phyloP scores from a whole-genome alignment of 1,284 basidiomycete species.

The Tylopilus sp. region DNA sequence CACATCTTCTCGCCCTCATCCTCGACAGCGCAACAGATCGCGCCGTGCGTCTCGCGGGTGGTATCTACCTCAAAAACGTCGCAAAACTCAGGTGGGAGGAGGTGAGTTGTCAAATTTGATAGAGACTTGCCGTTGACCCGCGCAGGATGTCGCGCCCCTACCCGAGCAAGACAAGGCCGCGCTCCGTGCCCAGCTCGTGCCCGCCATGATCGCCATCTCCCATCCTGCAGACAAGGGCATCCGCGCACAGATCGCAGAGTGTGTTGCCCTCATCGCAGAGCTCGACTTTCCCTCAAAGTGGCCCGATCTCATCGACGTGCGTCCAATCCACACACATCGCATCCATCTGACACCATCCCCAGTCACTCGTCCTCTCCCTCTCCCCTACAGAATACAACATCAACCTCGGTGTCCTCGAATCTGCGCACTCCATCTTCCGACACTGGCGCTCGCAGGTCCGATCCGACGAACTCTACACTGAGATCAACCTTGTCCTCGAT shows the following conservation, averaged over 20 bases:
- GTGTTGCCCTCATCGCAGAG: slow-evolving; percentile 82
- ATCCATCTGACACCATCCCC: slow-evolving; percentile 16
- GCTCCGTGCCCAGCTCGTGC: slow-evolving; percentile 69
- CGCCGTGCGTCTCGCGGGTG: slow-evolving; percentile 73
- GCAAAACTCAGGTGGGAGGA: slow-evolving; percentile 84
- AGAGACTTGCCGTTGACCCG: slow-evolving; percentile 2
- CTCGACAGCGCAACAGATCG: slow-evolving; percentile 66
- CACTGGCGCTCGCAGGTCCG: slow-evolving; percentile 91
- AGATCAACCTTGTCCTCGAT: slow-evolving; percentile 89
- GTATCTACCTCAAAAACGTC: slow-evolving; percentile 87
- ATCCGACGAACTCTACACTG: slow-evolving; percentile 82
- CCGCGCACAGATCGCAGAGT: slow-evolving; percentile 84
- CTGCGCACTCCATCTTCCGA: slow-evolving; percentile 93
- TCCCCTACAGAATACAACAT: slow-evolving; percentile 77
- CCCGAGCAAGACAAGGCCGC: slow-evolving; percentile 63
- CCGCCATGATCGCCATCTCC: slow-evolving; percentile 79
- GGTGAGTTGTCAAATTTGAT: slow-evolving; percentile 43
- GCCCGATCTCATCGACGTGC: slow-evolving; percentile 81
- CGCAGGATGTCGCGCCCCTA: slow-evolving; percentile 61
- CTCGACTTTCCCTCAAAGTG: slow-evolving; percentile 85
- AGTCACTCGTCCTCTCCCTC: slow-evolving; percentile 85
- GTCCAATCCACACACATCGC: slow-evolving; percentile 29
- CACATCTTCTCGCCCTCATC: slow-evolving; percentile 67
- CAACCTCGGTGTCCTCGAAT: slow-evolving; percentile 89
- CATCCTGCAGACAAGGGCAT: slow-evolving; percentile 61